Percentiles rank a stretch among this genome's conserved stretches.
phyloP scores from a whole-genome alignment of 1,284 basidiomycete genomes.

The Inonotus hispidus region DNA sequence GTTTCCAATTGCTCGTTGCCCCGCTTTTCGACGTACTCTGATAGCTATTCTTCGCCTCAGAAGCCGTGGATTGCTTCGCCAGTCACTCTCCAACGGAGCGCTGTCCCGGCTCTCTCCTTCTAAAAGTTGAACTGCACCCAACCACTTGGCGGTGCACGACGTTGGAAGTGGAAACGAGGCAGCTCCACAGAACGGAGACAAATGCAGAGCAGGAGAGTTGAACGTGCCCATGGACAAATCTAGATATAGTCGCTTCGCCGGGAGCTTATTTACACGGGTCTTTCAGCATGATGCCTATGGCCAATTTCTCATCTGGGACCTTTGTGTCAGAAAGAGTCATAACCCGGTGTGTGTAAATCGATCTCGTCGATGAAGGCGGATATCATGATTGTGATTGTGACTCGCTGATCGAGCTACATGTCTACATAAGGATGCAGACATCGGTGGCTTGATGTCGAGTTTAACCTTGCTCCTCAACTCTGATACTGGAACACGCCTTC shows the following conservation, averaged over 20 bases:
- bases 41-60: too few species aligned
- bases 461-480: background rate
- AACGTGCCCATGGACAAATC: background rate
- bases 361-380: background rate
- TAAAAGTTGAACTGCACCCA: too few species aligned
- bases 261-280: background rate
- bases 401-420: background rate
- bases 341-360: background rate
- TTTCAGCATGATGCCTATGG: background rate
- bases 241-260: background rate
- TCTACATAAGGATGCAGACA: background rate
- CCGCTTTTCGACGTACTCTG: too few species aligned
- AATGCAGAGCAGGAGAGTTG: background rate
- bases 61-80: too few species aligned
- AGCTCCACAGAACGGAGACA: background rate
- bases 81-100: too few species aligned
- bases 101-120: too few species aligned
- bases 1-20: background rate
- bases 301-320: background rate
- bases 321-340: background rate
- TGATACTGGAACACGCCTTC: background rate
- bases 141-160: background rate
- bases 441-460: background rate
- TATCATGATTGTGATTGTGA: background rate
- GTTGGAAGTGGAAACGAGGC: background rate